Conservation (phyloP, 345 rosid species). For the Dovyalis caffra region DNA sequence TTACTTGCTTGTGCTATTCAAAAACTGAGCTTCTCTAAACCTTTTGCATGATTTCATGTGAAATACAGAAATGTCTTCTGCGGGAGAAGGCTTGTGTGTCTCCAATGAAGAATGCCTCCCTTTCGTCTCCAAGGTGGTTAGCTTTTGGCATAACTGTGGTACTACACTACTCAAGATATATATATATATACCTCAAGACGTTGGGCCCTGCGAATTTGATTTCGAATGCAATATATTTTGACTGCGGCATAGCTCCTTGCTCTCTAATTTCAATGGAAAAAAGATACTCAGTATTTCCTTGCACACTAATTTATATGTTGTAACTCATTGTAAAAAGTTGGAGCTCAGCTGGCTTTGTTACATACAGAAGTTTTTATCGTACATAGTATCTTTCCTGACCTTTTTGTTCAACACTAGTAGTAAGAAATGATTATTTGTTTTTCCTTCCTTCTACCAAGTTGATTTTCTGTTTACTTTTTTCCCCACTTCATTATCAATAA, state of each 20-base stretch:
- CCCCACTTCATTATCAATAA: neutral
- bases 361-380: neutral
- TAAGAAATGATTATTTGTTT: neutral
- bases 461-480: neutral
- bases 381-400: neutral
- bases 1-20: neutral
- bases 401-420: neutral
- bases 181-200: no score
- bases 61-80: constrained; percentile 29
- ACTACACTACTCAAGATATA: no score
- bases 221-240: neutral
- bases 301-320: neutral
- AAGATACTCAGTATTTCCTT: neutral
- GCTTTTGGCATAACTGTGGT: neutral
- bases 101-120: constrained; percentile 17
- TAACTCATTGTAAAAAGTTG: constrained; percentile 1
- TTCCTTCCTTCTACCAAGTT: neutral
- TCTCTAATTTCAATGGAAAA: neutral
- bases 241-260: neutral
- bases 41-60: neutral
- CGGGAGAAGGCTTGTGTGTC: constrained; percentile 33
- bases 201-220: neutral
- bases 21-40: neutral
- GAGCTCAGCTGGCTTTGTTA: neutral
- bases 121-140: neutral